Conservation (phyloP, 129 eudicot genomes). For the Chrysanthemum seticuspe region DNA sequence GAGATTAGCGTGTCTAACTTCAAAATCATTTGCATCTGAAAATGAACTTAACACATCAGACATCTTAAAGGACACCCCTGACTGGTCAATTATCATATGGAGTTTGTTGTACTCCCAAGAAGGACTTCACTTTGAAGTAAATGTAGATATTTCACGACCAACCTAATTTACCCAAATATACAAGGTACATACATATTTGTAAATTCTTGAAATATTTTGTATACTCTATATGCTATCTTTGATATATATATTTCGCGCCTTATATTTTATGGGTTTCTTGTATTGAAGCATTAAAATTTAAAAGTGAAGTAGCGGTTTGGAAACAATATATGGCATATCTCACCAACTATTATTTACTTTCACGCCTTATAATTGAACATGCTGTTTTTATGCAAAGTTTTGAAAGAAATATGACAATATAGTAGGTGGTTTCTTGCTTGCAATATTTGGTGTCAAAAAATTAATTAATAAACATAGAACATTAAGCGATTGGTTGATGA, state of each 20-base stretch:
- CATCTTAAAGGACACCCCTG: too few relatives aligned
- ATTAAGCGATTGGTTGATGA: too few relatives aligned
- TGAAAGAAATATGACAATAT: constrained; percentile 16
- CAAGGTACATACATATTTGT: too few relatives aligned
- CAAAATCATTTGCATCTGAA: too few relatives aligned
- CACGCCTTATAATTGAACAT: constrained; percentile 14
- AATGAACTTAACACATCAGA: too few relatives aligned
- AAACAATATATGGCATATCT: neutral
- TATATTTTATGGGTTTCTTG: neutral
- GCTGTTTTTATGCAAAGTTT: constrained; percentile 18
- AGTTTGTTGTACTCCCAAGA: too few relatives aligned
- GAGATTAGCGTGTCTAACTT: too few relatives aligned
- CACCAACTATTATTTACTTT: constrained; percentile 17
- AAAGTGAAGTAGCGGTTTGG: neutral
- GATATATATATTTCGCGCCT: neutral
- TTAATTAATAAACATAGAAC: neutral
- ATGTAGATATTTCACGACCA: too few relatives aligned
- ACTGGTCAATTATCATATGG: too few relatives aligned
- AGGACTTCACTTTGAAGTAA: too few relatives aligned
- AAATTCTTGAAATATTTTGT: too few relatives aligned
- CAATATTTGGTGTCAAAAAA: constrained; percentile 12
- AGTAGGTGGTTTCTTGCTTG: constrained; percentile 17
- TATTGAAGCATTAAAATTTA: neutral
- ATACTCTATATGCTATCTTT: neutral
- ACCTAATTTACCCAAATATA: too few relatives aligned